Base-by-base conservation (phyloP, 768 basidiomycete genomes). In the Pulveroboletus ravenelii region DNA sequence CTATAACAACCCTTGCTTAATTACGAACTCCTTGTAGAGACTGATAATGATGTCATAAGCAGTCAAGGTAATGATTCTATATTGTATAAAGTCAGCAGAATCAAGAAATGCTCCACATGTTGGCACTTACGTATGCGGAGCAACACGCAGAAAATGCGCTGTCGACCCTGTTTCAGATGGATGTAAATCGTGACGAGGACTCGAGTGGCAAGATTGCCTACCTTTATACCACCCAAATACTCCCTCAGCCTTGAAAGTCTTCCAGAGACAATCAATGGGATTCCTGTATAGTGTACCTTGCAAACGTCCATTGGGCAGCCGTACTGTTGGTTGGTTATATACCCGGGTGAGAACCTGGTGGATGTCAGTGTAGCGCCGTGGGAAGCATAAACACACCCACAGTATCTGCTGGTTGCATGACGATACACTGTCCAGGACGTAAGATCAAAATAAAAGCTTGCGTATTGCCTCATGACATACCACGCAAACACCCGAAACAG, bases 181-280 rank as follows among this genome's bases (percentile, higher is more conserved):
- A 44, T 10, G 31, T 59, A 15, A 56, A 25, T 20, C 7, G n/a
- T 2, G 9, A 7, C 3, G 52, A 36, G 13, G 13, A 36, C 25
- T 32, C 14, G 23, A 3, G 2, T 6, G 12, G 5, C 10, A 35
- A 27, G 10, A 44, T 5, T 34, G 55, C 60, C 44, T 56, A 81
- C 92, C 94, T 75, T 97, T 97, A 74, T 99, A 99, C 88, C 87
- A 90, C n/a, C 92, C 96, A 20, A 80, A 74, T 10, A 93, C 70
- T 30, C 96, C 96, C 71, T 99, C 96, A 0, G 85, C 74, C 64
- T 84, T 84, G 57, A 90, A 79, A 0, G 96, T 99, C 75, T 96
- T 97, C 90, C 89, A 95, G 44, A 99, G 73, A 71, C 95, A 97
- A 60, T 97, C 93, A 60, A 97, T 84, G 4, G 94, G 94, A 62